These are phyloP conservation scores for Boletus reticuloceps DNA, from an alignment of 768 basidiomycete genomes.

Conservation along the genomic window DNA sequence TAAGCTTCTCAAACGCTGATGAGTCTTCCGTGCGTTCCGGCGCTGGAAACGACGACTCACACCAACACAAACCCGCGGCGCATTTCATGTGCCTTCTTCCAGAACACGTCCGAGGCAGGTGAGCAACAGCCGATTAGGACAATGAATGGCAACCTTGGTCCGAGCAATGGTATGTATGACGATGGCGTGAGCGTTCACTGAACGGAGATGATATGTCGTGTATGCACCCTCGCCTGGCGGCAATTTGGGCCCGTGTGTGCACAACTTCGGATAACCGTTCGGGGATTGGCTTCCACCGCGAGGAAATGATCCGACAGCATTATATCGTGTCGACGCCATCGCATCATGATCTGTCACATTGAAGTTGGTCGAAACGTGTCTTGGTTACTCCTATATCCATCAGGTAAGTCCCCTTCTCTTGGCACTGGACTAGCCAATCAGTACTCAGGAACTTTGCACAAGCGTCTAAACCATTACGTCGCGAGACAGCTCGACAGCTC, in stretches of 20 bases:
- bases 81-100: not conserved
- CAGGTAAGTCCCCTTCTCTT: no score
- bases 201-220: constrained; percentile 9
- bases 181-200: not conserved
- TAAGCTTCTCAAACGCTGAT: no score
- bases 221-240: not conserved
- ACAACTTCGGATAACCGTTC: not conserved
- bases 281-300: not conserved
- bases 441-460: no score
- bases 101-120: not conserved
- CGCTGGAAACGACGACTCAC: not conserved
- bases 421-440: no score
- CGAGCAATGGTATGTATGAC: no score
- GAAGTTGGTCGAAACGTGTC: no score
- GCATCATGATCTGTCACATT: not conserved
- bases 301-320: not conserved
- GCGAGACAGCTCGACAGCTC: no score
- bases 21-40: no score
- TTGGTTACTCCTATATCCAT: no score
- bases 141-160: not conserved
- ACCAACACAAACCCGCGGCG: not conserved
- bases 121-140: not conserved
- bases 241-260: constrained; percentile 3
- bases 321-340: not conserved
- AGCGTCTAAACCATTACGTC: no score